Percentiles rank a stretch among this genome's conserved stretches.
Conservation (phyloP, 2,329 filamentous ascomycete species). For the Fusarium albidum region DNA sequence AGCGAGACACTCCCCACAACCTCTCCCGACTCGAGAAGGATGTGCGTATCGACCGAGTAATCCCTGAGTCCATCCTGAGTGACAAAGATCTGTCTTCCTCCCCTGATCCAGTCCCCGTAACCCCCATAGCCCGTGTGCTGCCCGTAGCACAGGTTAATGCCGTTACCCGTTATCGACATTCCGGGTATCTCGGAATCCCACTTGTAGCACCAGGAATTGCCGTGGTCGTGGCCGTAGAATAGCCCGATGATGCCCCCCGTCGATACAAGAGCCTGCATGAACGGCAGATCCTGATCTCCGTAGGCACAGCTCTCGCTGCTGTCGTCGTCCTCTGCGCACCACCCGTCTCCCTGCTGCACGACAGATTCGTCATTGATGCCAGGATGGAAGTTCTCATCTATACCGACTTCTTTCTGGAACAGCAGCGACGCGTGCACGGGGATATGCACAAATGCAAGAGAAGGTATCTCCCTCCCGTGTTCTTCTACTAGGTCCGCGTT, state of each 20-base stretch:
- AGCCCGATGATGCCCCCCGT: conserved; percentile 64
- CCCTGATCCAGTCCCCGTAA: conserved; percentile 71
- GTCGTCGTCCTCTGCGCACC: conserved; percentile 51
- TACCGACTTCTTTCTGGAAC: conserved; percentile 36
- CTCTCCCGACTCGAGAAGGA: conserved; percentile 64
- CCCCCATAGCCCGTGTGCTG: conserved; percentile 76
- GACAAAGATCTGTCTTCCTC: conserved; percentile 64
- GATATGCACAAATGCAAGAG: conserved; percentile 60
- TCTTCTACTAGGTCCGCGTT: conserved; percentile 41
- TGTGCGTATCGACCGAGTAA: conserved; percentile 64
- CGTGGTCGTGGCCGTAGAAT: conserved; percentile 74
- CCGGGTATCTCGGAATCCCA: conserved; percentile 61
- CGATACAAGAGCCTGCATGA: conserved; percentile 68
- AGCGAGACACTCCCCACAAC: conserved; percentile 61
- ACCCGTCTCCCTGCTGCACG: conserved; percentile 53
- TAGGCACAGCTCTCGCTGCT: conserved; percentile 50
- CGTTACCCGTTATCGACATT: conserved; percentile 50
- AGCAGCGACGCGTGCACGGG: conserved; percentile 44
- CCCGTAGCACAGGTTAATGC: conserved; percentile 63
- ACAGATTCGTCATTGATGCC: conserved; percentile 57
- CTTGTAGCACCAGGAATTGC: conserved; percentile 65
- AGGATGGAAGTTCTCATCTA: conserved; percentile 51
- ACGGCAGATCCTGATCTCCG: conserved; percentile 63
- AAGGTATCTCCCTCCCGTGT: conserved; percentile 49
- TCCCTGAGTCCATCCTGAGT: conserved; percentile 50